Conservation (phyloP, 2,329 filamentous ascomycete genomes). For the Fusarium succisae region DNA sequence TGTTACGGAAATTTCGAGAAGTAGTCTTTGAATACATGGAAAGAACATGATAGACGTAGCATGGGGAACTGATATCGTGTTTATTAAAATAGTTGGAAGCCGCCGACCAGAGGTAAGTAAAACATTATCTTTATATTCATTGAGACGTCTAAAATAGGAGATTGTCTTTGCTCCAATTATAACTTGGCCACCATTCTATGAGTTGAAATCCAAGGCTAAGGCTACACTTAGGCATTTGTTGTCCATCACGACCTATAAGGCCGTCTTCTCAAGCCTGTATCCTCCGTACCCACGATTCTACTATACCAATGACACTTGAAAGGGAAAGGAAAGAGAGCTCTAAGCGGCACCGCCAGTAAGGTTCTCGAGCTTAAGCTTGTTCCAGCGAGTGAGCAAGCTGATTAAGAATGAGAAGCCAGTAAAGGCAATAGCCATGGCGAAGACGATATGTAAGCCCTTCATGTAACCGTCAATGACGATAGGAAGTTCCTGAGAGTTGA, state of each 20-base stretch:
- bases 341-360: conserved; percentile 46
- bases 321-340: neutral
- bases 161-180: neutral
- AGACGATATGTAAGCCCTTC: conserved; percentile 68
- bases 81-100: neutral
- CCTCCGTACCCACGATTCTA: neutral
- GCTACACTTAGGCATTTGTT: neutral
- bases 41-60: no score
- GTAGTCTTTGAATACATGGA: neutral
- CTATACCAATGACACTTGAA: neutral
- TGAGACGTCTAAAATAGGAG: conserved; percentile 14
- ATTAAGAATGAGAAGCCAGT: conserved; percentile 52
- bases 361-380: conserved; percentile 47
- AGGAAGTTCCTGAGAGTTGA: conserved; percentile 58
- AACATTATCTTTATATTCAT: conserved; percentile 5
- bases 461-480: conserved; percentile 70
- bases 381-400: conserved; percentile 50
- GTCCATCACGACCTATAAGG: neutral
- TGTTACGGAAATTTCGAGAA: rapidly evolving
- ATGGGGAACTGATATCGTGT: neutral
- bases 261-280: neutral
- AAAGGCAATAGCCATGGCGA: conserved; percentile 65
- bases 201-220: neutral
- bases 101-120: neutral
- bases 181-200: conserved; percentile 21